Evolutionary conservation across 2,329 filamentous ascomycete species (phyloP).

Genomic region (Neofusicoccum sp.): DNA sequence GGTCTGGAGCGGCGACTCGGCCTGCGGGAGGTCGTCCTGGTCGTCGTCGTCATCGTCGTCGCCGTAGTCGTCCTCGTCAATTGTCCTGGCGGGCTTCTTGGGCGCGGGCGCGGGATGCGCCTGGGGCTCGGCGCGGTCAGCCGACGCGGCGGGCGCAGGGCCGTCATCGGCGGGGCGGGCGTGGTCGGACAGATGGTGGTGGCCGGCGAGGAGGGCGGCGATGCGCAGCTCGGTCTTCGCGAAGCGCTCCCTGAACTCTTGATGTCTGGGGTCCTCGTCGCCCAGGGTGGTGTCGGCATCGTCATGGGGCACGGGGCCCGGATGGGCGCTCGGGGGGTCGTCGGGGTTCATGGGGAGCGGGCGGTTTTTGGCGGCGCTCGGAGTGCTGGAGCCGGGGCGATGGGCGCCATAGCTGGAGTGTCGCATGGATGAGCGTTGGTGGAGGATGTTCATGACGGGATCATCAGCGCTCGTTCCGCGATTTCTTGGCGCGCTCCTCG

Average conservation of each 20-base stretch:
- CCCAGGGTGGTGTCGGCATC: conserved; percentile 41
- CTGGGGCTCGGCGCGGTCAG: conserved; percentile 39
- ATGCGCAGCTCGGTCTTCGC: conserved; percentile 74
- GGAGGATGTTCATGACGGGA: conserved; percentile 24
- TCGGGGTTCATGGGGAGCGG: conserved; percentile 45
- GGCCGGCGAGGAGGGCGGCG: conserved; percentile 66
- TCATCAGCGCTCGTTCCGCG: conserved; percentile 34
- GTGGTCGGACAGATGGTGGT: neutral
- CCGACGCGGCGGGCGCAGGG: conserved; percentile 26
- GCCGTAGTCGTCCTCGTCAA: conserved; percentile 82
- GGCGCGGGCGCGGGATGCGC: conserved; percentile 50
- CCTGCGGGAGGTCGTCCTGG: conserved; percentile 25
- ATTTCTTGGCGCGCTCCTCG: conserved; percentile 36
- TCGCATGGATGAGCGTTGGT: conserved; percentile 41
- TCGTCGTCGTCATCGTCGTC: conserved; percentile 70
- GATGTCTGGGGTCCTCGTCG: conserved; percentile 48
- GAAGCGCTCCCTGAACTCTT: conserved; percentile 74
- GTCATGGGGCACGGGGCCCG: conserved; percentile 36
- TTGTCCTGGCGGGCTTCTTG: conserved; percentile 75
- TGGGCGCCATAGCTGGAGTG: conserved; percentile 39
- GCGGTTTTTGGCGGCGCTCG: conserved; percentile 39
- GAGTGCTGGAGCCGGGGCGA: conserved; percentile 32
- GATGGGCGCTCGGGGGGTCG: conserved; percentile 38
- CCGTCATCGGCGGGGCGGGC: conserved; percentile 9
- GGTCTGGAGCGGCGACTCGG: conserved; percentile 49